Evolutionary conservation across 2,329 filamentous ascomycete genomes (phyloP), one percentile per base, ranked within the genome.

Genomic region (Aspergillus clavatus): DNA sequence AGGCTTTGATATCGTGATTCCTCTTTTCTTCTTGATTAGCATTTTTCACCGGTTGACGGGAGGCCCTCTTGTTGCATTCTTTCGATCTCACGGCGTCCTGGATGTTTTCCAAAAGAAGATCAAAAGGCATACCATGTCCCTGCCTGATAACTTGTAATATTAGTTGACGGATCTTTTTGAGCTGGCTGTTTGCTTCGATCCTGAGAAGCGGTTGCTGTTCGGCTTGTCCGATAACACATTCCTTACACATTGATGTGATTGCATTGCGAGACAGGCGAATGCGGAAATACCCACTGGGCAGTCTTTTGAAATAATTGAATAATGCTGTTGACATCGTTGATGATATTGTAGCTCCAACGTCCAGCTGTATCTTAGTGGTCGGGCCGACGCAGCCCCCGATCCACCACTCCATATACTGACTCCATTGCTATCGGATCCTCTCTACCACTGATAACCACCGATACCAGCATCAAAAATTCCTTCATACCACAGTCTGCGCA

Each of bases 1-100:
- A 53, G 67, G 66, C 67, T 68, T 68, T 67, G 60, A 50, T 54
- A 59, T 67, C 61, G 54, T 54, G 62, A 50, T 48, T 50, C 42
- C 41, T 23, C 46, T 49, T 39, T 21, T 43, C 38, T 35, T 42
- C 39, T 40, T 43, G 36, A 38, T 42, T 46, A 19, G 26, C 47
- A 35, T 39, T 44, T 28, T 40, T 47, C n/a, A 35, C 14, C 19
- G 31, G 31, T 35, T 18, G 31, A 35, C 8, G 18, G 31, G 31
- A 21, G 31, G 31, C 18, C 35, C 42, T 19, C 37, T 31, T 43
- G 37, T 43, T 43, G 41, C 42, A 49, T 48, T 42, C 50, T 51
- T 52, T 42, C 33, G 47, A 46, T 42, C 38, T 37, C 41, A 38
- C 49, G 60, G 61, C 58, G 61, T 63, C 55, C 47, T 36, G 40